Base-by-base conservation (phyloP, 179 eudicot genomes). In the Spergularia azorica region DNA sequence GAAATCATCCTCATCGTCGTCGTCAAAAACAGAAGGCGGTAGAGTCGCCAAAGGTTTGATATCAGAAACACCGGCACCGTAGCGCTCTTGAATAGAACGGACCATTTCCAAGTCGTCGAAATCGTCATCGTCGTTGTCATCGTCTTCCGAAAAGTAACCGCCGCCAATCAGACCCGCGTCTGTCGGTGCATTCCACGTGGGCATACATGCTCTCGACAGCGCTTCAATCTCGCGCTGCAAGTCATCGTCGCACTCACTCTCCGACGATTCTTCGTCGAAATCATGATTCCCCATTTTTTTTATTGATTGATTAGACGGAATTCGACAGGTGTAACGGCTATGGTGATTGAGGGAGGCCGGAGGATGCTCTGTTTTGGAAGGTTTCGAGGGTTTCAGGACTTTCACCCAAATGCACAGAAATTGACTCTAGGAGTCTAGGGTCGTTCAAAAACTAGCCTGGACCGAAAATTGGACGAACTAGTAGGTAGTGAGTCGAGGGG, bases 71-170 rank as follows among this genome's bases (percentile, higher is more conserved):
- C 63, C 77, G 41, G 17, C 74, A 14, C 74, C 84, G 72, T 74
- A 73, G 26, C 88, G 84, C 56, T 82, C 71, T 52, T 81, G 84
- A 57, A 91, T 83, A 54, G 71, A 81, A 8, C 92, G 93, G 51
- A 89, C 77, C 76, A 91, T 74, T 78, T 86, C 87, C 38, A 87
- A 51, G 73, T 92, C 97, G 8, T 88, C 94, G 0, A 87, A 90
- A 5, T 66, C 86, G 8, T 26, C 32, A 26, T 21, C 21, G 21
- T 21, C 21, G 21, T 21, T 21, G 21, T 82, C 89, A 6, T 76
- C 79, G 26, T 58, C 67, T 2, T 69, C 50, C 6, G 64, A 15
- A 3, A 66, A 9, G 20, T 55, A 17, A 0, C 2, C 9, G 41
- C 10, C 16, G 18, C 36, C 14, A 60, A 5, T 20, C 41, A 5